These are phyloP conservation scores for Penicillium polonicum DNA, from an alignment of 2,329 filamentous ascomycete genomes.

Conservation along the genomic window DNA sequence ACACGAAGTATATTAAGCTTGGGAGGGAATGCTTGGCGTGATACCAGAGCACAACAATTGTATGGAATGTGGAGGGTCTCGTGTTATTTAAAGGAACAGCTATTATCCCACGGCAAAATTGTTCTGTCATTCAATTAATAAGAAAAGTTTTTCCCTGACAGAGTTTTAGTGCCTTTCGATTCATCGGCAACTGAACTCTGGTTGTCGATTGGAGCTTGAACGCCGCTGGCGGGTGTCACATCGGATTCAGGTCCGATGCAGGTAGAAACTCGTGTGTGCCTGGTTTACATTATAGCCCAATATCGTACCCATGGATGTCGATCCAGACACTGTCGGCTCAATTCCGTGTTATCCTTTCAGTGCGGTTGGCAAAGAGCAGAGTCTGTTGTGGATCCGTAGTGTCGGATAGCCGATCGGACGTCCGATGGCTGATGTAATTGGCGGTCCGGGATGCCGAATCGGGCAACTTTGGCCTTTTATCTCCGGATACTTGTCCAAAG, in stretches of 20 bases:
- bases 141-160: constrained; percentile 8
- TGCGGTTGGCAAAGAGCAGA: constrained; percentile 11
- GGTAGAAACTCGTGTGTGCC: not conserved
- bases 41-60: not conserved
- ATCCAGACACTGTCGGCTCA: constrained; percentile 11
- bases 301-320: constrained; percentile 9
- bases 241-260: constrained; percentile 23
- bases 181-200: constrained; percentile 17
- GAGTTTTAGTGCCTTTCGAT: constrained; percentile 11
- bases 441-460: not conserved
- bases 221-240: constrained; percentile 11
- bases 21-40: constrained; percentile 10
- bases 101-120: not conserved
- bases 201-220: constrained; percentile 19
- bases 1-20: not conserved
- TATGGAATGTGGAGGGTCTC: not conserved
- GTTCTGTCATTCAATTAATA: constrained; percentile 3
- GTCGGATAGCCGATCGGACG: constrained; percentile 26
- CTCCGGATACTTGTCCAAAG: not conserved
- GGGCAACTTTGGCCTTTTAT: not conserved
- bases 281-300: constrained; percentile 12
- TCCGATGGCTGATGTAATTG: constrained; percentile 14
- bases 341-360: constrained; percentile 17
- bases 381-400: constrained; percentile 13
- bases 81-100: not conserved